Percentiles rank a stretch among this genome's conserved stretches.
These are phyloP conservation scores for Cardiospermum halicacabum DNA, from an alignment of 345 rosid genomes.

Conservation along the genomic window DNA sequence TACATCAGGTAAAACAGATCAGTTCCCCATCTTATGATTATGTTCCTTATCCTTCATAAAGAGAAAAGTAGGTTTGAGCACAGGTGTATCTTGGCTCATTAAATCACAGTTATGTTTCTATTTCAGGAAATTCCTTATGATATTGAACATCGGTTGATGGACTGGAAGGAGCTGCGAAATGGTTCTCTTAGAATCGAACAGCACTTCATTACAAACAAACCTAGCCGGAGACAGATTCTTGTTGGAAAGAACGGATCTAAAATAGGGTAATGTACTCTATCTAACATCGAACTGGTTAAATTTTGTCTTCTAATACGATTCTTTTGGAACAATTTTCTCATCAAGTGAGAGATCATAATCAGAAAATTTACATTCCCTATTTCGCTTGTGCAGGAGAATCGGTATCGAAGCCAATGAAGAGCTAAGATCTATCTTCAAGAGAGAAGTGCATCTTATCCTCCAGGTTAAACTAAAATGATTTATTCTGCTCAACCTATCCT, in stretches of 20 bases:
- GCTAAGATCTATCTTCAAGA: slow-evolving; percentile 70
- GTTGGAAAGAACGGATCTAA: slow-evolving; percentile 86
- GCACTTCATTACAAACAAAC: slow-evolving; percentile 62
- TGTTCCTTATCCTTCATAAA: neutral
- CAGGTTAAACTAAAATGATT: slow-evolving; percentile 64
- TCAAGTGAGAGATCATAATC: neutral
- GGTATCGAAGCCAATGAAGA: slow-evolving; percentile 95
- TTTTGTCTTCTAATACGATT: neutral
- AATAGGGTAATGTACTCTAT: slow-evolving; percentile 53
- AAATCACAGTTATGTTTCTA: neutral
- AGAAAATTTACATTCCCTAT: neutral
- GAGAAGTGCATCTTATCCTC: slow-evolving; percentile 85
- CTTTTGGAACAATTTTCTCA: neutral
- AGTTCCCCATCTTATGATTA: neutral
- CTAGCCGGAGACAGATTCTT: slow-evolving; percentile 88
- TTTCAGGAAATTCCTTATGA: slow-evolving; percentile 80
- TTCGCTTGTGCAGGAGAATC: slow-evolving; percentile 54
- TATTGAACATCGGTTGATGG: slow-evolving; percentile 75
- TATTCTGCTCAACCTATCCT: slow-evolving; percentile 8
- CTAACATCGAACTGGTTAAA: no score
- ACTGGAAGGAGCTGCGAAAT: slow-evolving; percentile 79
- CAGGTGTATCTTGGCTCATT: neutral
- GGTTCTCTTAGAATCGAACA: slow-evolving; percentile 92
- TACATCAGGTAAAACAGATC: slow-evolving; percentile 67
- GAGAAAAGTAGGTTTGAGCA: neutral